Evolutionary conservation across 495 filamentous ascomycete genomes (phyloP).

Genomic region (Xylona heveae): DNA sequence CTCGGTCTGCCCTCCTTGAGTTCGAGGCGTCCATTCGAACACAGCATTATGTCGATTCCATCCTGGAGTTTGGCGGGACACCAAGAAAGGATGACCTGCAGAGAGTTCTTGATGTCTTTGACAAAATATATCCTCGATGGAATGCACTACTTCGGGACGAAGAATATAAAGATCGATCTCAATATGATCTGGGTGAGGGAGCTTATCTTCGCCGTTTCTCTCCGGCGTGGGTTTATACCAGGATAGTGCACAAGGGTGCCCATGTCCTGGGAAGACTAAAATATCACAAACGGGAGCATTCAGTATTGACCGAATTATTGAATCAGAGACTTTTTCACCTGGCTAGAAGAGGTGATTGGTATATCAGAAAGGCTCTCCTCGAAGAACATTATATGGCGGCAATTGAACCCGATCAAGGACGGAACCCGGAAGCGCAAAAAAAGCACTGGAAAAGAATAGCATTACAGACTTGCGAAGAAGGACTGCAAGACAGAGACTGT

Average conservation of each 20-base stretch:
- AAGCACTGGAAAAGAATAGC: conserved; percentile 71
- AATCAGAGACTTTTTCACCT: conserved; percentile 67
- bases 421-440: conserved; percentile 40
- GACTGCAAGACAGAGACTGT: conserved; percentile 68
- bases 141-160: conserved; percentile 50
- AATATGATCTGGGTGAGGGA: conserved; percentile 73
- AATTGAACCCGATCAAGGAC: conserved; percentile 26
- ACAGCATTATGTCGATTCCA: conserved; percentile 62
- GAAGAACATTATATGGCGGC: conserved; percentile 88
- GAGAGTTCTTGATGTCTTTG: conserved; percentile 47
- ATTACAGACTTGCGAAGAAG: conserved; percentile 64
- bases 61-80: conserved; percentile 71
- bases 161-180: conserved; percentile 52
- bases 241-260: conserved; percentile 75
- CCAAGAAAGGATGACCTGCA: conserved; percentile 40
- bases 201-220: conserved; percentile 82
- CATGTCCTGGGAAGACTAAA: conserved; percentile 70
- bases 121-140: conserved; percentile 67
- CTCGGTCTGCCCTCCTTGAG: conserved; percentile 53
- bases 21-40: conserved; percentile 74
- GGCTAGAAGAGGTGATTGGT: conserved; percentile 75
- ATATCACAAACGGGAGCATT: conserved; percentile 55
- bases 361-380: conserved; percentile 80
- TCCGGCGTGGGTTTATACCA: conserved; percentile 82
- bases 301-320: conserved; percentile 54